Evolutionary conservation across 176 grass and related monocot genomes (phyloP).

Genomic region (Chrysopogon serrulatus): DNA sequence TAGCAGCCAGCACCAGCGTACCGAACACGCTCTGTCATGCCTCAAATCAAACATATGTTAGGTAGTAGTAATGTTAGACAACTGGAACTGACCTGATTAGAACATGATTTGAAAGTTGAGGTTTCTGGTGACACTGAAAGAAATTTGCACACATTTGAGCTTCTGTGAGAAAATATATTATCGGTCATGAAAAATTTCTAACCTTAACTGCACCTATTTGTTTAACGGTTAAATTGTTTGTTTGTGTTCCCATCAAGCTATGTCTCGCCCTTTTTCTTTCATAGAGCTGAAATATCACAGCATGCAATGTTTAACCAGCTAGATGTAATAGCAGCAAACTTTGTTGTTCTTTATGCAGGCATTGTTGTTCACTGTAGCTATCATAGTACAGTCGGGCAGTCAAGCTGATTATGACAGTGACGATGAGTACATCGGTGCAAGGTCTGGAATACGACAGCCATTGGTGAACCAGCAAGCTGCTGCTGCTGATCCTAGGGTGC

Average conservation of each 20-base stretch:
- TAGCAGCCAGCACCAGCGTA: too few species aligned
- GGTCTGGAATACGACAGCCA: constrained; percentile 49
- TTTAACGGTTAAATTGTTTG: neutral
- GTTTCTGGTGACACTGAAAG: neutral
- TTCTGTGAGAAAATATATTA: neutral
- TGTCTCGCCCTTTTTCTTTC: neutral
- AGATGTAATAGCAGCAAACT: neutral
- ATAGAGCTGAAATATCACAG: neutral
- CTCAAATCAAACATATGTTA: neutral
- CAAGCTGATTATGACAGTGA: constrained; percentile 74
- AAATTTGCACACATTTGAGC: neutral
- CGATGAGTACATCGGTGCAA: constrained; percentile 58
- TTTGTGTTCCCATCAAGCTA: neutral
- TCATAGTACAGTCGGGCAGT: constrained; percentile 67
- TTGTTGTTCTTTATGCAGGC: constrained; percentile 42
- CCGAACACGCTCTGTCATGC: too few species aligned
- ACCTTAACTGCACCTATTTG: neutral
- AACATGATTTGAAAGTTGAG: neutral
- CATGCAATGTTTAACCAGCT: neutral
- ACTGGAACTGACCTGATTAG: neutral
- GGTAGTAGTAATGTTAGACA: neutral
- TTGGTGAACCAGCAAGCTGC: constrained; percentile 55
- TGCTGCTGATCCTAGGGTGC: constrained; percentile 49
- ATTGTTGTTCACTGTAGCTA: constrained; percentile 65
- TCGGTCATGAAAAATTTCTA: neutral